Evolutionary conservation across 2,329 filamentous ascomycete genomes (phyloP), one percentile per base, ranked within the genome.

Genomic region (Pseudogymnoascus sp.): DNA sequence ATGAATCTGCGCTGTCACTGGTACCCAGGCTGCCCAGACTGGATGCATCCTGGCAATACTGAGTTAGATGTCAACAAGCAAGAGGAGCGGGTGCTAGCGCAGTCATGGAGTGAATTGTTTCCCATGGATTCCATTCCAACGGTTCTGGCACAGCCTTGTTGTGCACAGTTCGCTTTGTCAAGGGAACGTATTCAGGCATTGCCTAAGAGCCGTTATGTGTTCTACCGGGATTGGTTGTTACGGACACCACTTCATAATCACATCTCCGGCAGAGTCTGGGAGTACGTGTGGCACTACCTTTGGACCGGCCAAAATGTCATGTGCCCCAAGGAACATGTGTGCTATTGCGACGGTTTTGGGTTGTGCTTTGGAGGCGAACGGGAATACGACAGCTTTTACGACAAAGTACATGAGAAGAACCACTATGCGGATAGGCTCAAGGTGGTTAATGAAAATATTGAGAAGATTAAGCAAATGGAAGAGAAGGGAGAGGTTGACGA

Each of bases 131-230:
- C 73, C 2, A 71, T 83, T 3, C 82, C 83, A 0, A 69, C 74
- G 0, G 68, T 77, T 9, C 76, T 86, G 7, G 82, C 78, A 1
- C 79, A 80, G 1, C 77, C 82, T 9, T 87, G 84, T 71, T 87
- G 84, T 70, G 83, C 84, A 37, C 85, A 88, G 70, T 87, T 87
- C 65, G 84, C 80, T 1, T 80, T 86, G 5, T 81, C 81, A 8
- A 73, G 77, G 11, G 77, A 81, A 11, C 77, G 78, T 44, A 76
- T 87, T 35, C 75, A 70, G 1, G 68, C 72, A 36, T 75, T 81
- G 29, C 76, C 81, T 2, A 72, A 70, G 58, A 75, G 75, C 13
- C 81, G 84, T 60, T 88, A 87, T 64, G 67, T 80, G 29, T 77
- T 77, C 50, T 82, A 81, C 69, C 76, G 83, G 3, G 72, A 84